These are phyloP conservation scores for Spergularia azorica DNA, from an alignment of 179 eudicot species.

Conservation along the genomic window DNA sequence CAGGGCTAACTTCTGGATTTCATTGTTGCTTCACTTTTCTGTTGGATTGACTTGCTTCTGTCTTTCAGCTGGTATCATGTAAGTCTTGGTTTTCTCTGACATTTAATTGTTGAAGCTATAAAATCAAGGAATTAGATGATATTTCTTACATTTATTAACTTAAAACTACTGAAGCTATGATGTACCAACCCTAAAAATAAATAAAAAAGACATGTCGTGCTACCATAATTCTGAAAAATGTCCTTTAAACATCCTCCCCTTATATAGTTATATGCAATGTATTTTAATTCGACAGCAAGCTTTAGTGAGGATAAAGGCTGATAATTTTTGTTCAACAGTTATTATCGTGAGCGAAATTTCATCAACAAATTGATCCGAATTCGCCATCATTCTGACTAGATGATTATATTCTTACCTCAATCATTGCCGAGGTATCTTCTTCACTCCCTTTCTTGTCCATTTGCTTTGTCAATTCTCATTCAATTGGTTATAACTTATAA, in stretches of 20 bases:
- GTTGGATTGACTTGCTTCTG: slow-evolving; percentile 77
- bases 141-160: background rate
- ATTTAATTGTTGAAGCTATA: background rate
- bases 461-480: background rate
- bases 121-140: background rate
- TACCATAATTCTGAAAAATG: background rate
- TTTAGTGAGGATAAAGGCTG: background rate
- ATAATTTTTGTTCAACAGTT: slow-evolving; percentile 41
- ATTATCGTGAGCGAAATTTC: slow-evolving; percentile 61
- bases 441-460: background rate
- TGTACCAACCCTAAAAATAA: no score
- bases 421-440: slow-evolving; percentile 22
- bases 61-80: slow-evolving; percentile 70
- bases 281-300: no score
- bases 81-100: slow-evolving; percentile 30
- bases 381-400: slow-evolving; percentile 77
- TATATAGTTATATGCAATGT: background rate
- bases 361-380: slow-evolving; percentile 66
- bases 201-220: no score
- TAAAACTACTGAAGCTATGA: background rate
- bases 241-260: background rate
- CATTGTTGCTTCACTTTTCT: slow-evolving; percentile 68
- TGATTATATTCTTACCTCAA: background rate
- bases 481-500: background rate
- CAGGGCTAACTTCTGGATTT: slow-evolving; percentile 63